Percentiles rank a stretch among this genome's conserved stretches.
Evolutionary conservation across 345 rosid genomes (phyloP).

Genomic region (Syzygium grande): DNA sequence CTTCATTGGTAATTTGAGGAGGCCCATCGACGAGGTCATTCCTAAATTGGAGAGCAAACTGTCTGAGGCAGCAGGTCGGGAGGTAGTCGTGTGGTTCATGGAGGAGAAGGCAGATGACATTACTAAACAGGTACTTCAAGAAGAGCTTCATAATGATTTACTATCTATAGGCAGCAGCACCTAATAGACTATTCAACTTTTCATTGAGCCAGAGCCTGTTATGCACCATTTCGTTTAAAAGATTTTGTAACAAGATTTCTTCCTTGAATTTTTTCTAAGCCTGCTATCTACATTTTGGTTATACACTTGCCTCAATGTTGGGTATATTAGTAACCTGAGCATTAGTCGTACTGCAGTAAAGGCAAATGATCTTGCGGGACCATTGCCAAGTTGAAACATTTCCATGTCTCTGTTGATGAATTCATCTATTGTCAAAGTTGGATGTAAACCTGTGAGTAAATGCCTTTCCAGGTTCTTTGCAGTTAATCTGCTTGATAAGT

Average conservation of each 20-base stretch:
- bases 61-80: constrained; percentile 78
- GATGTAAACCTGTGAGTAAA: accelerated
- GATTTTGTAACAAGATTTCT: not conserved
- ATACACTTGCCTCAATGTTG: not conserved
- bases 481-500: not conserved
- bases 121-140: constrained; percentile 58
- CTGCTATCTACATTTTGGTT: not conserved
- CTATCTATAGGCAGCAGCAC: accelerated
- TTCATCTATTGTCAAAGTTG: not conserved
- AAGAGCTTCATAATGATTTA: accelerated
- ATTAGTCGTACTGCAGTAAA: accelerated
- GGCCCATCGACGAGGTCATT: constrained; percentile 71
- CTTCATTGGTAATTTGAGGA: constrained; percentile 76
- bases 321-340: not conserved
- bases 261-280: not conserved
- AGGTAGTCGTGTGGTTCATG: constrained; percentile 90
- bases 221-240: not conserved
- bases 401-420: not conserved
- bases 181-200: accelerated
- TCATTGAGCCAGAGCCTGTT: not conserved
- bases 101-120: constrained; percentile 78
- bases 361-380: accelerated
- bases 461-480: not conserved
- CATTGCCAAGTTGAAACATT: not conserved
- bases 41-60: constrained; percentile 77